phyloP scores from a whole-genome alignment of 768 basidiomycete genomes.

The Boletus insuetus region DNA sequence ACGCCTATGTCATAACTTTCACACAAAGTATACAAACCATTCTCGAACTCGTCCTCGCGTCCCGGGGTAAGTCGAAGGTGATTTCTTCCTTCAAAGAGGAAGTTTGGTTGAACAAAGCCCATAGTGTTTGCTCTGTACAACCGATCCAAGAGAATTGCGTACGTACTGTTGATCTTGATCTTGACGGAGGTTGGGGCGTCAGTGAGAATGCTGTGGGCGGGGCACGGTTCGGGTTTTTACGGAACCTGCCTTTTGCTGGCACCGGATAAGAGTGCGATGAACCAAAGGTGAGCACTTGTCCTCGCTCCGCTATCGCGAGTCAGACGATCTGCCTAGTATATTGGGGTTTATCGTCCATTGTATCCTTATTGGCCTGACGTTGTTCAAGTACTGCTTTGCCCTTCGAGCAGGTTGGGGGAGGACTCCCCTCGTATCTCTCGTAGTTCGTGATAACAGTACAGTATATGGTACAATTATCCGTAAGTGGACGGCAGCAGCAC shows the following conservation, averaged over 20 bases:
- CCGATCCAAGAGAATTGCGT: constrained; percentile 8
- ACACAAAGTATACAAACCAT: constrained; percentile 4
- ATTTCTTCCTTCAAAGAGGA: background rate
- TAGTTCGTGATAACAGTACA: constrained; percentile 15
- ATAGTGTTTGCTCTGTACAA: constrained; percentile 20
- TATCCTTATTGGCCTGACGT: constrained; percentile 11
- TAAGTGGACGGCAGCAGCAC: constrained; percentile 5
- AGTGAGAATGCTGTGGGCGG: constrained; percentile 1
- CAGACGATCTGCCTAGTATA: constrained; percentile 4
- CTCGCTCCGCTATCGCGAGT: background rate
- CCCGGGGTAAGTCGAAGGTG: constrained; percentile 11
- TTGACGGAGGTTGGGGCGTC: background rate
- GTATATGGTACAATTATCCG: constrained; percentile 6
- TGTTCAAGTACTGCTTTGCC: constrained; percentile 17
- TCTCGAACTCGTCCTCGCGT: constrained; percentile 15
- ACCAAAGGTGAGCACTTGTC: constrained; percentile 10
- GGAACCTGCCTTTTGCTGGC: constrained; percentile 8
- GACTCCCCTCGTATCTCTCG: constrained; percentile 18
- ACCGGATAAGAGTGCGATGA: background rate
- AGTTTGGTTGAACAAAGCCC: background rate
- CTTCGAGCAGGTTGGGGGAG: constrained; percentile 14
- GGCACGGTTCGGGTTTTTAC: background rate
- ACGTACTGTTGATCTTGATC: constrained; percentile 7
- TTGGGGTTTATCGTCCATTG: constrained; percentile 14
- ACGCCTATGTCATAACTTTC: background rate